Evolutionary conservation across 441 rosid species (phyloP), one percentile per base, ranked within the genome.

Genomic region (Lepidium campestre): DNA sequence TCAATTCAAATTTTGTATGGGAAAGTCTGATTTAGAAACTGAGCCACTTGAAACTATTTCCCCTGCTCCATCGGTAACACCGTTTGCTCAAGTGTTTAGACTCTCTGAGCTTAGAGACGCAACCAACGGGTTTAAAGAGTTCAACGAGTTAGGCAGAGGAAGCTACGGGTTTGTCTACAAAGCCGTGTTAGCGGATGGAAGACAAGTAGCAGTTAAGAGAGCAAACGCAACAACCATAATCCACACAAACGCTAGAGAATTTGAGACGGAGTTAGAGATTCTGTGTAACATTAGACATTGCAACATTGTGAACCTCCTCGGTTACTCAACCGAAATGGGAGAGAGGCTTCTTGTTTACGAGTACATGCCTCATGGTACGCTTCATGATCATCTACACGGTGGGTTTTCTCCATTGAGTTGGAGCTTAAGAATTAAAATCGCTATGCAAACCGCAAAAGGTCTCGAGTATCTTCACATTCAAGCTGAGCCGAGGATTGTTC

Each of bases 151-250:
- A 39, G 97, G 98, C 1, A 74, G 95, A 64, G 97, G 97, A 75
- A 90, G 90, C 78, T 90, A 82, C 40, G 95, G 98, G 45, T 93
- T 93, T 27, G 98, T 90, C 65, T 93, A 89, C 74, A 90, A 84
- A 67, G 95, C 96, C 22, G 76, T 87, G 46, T 68, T 93, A 17
- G 50, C 89, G 0, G 96, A 93, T 29, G 96, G 96, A 19, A 79
- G 81, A 40, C 95, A 87, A 72, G 97, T 90, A 25, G 97, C 95
- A 3, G 91, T 90, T 20, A 93, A 90, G 75, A 82, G 97, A 62
- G 96, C 97, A 2, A 93, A 93, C 61, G 98, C 97, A 5, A 88
- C 95, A 17, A 93, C 98, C 2, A 93, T 93, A 68, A 93, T 93
- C 72, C 97, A 83, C 81, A 77, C 81, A 1, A 93, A 87, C 71